Percentiles rank a stretch among this genome's conserved stretches.
Evolutionary conservation across 306 rosid species (phyloP).

Genomic region (Castanea crenata): DNA sequence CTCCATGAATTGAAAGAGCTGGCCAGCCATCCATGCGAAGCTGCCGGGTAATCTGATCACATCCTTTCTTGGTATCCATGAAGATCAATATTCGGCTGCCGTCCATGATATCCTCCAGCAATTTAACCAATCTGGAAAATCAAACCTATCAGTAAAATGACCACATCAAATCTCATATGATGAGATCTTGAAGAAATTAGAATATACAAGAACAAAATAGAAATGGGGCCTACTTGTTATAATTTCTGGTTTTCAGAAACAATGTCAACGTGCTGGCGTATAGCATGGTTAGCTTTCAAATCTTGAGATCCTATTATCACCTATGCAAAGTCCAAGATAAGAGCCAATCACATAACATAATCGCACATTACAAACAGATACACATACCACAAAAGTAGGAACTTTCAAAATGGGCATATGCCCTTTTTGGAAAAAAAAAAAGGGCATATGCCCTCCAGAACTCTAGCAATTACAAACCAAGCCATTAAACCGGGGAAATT

Average conservation of each 20-base stretch:
- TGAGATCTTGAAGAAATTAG: constrained; percentile 3
- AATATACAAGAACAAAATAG: constrained; percentile 20
- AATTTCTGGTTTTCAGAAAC: constrained; percentile 91
- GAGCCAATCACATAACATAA: neutral
- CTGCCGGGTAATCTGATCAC: constrained; percentile 92
- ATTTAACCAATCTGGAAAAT: constrained; percentile 76
- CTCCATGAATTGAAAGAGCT: constrained; percentile 97
- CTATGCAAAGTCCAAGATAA: constrained; percentile 42
- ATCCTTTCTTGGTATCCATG: constrained; percentile 98
- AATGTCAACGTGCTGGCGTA: constrained; percentile 85
- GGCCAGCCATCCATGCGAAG: constrained; percentile 99
- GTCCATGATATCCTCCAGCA: constrained; percentile 97
- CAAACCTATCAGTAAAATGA: constrained; percentile 21
- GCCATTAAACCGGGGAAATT: neutral
- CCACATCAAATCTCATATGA: neutral
- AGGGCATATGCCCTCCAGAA: neutral
- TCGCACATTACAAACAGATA: neutral
- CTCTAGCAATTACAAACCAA: neutral
- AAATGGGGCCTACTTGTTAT: constrained; percentile 63
- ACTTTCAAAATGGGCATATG: neutral
- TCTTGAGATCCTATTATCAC: constrained; percentile 85
- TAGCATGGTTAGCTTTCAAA: constrained; percentile 93
- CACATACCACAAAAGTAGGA: neutral
- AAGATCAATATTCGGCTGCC: constrained; percentile 94
- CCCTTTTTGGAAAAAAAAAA: neutral